These are phyloP conservation scores for Trypanosoma platydactyli DNA, from an alignment of 208 protist species.

Conservation along the genomic window DNA sequence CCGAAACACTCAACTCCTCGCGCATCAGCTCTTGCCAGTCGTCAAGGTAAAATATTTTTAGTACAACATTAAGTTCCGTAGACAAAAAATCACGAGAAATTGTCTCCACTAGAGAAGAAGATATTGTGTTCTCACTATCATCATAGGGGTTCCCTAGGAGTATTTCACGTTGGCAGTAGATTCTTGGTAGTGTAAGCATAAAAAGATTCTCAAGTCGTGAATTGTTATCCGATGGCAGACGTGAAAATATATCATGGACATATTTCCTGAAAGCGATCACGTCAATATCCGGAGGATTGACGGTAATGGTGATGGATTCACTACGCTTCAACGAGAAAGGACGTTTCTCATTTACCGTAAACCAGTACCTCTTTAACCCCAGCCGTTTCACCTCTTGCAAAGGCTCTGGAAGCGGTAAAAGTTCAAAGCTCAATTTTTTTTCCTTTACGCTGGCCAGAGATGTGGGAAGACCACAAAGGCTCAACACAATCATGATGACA, in stretches of 20 bases:
- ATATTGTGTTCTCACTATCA: background rate
- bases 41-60: constrained; percentile 56
- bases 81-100: constrained; percentile 12
- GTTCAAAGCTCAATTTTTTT: constrained; percentile 8
- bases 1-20: too few species aligned
- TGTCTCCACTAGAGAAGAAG: constrained; percentile 10
- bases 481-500: background rate
- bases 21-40: constrained; percentile 38
- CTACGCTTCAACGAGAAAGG: constrained; percentile 40
- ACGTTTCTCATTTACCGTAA: constrained; percentile 6
- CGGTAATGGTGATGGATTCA: constrained; percentile 29
- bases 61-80: constrained; percentile 26
- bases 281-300: background rate
- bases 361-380: constrained; percentile 9
- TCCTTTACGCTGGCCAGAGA: background rate
- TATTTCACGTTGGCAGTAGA: constrained; percentile 44
- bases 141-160: constrained; percentile 11
- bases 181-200: constrained; percentile 47
- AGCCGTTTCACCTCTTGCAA: background rate
- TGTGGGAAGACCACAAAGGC: background rate
- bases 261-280: background rate
- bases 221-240: too few species aligned
- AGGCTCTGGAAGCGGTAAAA: background rate
- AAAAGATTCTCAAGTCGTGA: constrained; percentile 32
- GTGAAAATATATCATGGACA: background rate